Base-by-base conservation (phyloP, 768 basidiomycete species). In the Gautieria morchelliformis region DNA sequence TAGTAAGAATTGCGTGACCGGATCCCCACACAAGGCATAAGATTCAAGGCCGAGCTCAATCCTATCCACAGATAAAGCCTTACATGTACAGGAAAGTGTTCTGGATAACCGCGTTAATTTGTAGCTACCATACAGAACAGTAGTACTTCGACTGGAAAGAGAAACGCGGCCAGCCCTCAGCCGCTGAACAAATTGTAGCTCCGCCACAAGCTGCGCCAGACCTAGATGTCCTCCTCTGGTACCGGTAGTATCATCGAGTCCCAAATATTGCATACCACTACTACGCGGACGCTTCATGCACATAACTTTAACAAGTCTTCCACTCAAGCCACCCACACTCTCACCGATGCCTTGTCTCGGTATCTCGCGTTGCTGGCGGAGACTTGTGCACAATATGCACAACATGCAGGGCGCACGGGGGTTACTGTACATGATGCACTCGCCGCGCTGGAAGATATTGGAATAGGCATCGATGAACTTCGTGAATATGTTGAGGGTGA, bases 281-380 rank as follows among this genome's bases (percentile, higher is more conserved):
- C 56, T 17, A 57, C 56, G 10, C 46, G 56, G 20, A 85, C 87
- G 17, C 76, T 91, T 15, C 88, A 91, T 61, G 84, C 87, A 0
- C 82, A 90, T 62, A 77, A 77, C 60, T 92, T 93, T 70, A 81
- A 85, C 39, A 79, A 87, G 52, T 78, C 89, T 0, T 92, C 90
- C 3, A 71, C 81, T 1, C 84, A 86, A 64, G 87, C 90, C 3
- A 75, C 83, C 10, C 70, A 79, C 24, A 78, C 85, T 17, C 75
- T 92, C 48, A 85, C 87, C 12, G 88, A 87, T 69, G 74, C 91
- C 60, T 78, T 92, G 61, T 76, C 85, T 39, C 83, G 86, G 56
- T 92, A 91, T 68, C 72, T 91, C 57, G 62, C 78, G 10, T 74
- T 90, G 24, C 73, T 90, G 19, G 72, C 85, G 1, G 72, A 79